A percentile compares a stretch with the other conserved stretches of the same genome.
Evolutionary conservation across 352 stramenopile genomes (phyloP).

Genomic region (Phytophthora constricta): DNA sequence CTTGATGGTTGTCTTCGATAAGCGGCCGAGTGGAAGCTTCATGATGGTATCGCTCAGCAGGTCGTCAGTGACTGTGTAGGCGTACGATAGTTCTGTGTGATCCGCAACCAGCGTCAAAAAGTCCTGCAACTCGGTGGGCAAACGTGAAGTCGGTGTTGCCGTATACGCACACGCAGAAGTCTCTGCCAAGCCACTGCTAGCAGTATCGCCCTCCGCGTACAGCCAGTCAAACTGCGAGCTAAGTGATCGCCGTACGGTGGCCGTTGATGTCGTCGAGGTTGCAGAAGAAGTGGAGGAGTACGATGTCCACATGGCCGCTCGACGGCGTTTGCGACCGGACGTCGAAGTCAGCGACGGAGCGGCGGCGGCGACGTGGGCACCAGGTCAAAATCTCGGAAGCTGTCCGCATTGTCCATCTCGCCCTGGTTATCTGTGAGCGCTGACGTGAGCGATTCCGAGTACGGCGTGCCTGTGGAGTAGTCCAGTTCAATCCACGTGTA

Average conservation of each 20-base stretch:
- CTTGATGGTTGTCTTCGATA: slow-evolving; percentile 69
- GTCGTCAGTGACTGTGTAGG: slow-evolving; percentile 43
- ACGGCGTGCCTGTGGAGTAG: slow-evolving; percentile 55
- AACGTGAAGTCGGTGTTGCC: slow-evolving; percentile 40
- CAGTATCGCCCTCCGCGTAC: slow-evolving; percentile 25
- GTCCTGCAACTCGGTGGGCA: slow-evolving; percentile 55
- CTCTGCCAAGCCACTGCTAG: slow-evolving; percentile 12
- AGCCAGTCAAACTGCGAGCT: slow-evolving; percentile 40
- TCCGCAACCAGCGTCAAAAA: slow-evolving; percentile 60
- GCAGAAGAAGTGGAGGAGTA: slow-evolving; percentile 20
- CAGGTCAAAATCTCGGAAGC: slow-evolving; percentile 44
- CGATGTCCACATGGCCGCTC: slow-evolving; percentile 32
- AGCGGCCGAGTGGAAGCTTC: slow-evolving; percentile 56
- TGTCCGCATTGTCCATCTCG: slow-evolving; percentile 36
- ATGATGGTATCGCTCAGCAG: slow-evolving; percentile 47
- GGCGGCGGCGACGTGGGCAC: slow-evolving; percentile 31
- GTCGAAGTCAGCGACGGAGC: slow-evolving; percentile 25
- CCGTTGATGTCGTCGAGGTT: slow-evolving; percentile 16
- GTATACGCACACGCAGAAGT: slow-evolving; percentile 25
- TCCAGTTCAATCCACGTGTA: slow-evolving; percentile 79
- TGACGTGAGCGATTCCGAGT: slow-evolving; percentile 47
- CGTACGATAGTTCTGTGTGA: slow-evolving; percentile 47
- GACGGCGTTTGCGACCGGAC: slow-evolving; percentile 38
- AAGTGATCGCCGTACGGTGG: slow-evolving; percentile 26
- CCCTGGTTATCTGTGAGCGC: slow-evolving; percentile 44